These are phyloP conservation scores for Rhynchospora breviuscula DNA, from an alignment of 176 grass and related monocot species.

Conservation along the genomic window DNA sequence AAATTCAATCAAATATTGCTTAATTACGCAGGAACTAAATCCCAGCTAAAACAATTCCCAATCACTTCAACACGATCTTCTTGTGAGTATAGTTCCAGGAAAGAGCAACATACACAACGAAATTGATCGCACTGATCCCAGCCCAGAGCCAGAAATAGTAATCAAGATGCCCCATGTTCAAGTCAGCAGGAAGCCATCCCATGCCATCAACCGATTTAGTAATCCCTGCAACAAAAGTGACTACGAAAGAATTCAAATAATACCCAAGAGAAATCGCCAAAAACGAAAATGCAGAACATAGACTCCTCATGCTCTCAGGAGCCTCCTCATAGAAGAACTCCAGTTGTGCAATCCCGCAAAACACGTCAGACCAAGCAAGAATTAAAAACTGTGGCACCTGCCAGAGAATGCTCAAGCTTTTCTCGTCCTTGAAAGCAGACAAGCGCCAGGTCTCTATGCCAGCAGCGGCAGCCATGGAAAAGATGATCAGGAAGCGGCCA, in stretches of 20 bases:
- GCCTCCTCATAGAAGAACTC: constrained; percentile 72
- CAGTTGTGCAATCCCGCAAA: constrained; percentile 70
- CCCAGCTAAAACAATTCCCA: neutral
- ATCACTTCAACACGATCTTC: constrained; percentile 28
- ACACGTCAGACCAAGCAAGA: constrained; percentile 64
- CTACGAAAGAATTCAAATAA: constrained; percentile 64
- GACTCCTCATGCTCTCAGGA: constrained; percentile 49
- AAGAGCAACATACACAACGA: constrained; percentile 45
- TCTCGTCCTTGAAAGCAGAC: constrained; percentile 24
- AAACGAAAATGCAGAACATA: constrained; percentile 58
- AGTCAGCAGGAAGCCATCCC: constrained; percentile 64
- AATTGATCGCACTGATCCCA: constrained; percentile 47
- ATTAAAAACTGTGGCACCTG: constrained; percentile 67
- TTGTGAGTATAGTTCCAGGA: constrained; percentile 64
- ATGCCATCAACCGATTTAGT: constrained; percentile 18
- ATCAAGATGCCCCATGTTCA: constrained; percentile 74
- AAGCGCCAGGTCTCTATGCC: constrained; percentile 47
- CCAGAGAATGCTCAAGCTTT: constrained; percentile 61
- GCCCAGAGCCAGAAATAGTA: constrained; percentile 74
- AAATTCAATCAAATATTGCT: constrained; percentile 9
- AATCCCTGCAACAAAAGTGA: constrained; percentile 29
- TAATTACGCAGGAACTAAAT: neutral
- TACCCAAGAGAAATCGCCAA: constrained; percentile 65
- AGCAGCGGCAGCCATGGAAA: constrained; percentile 41
- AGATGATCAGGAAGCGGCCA: constrained; percentile 45